Evolutionary conservation across 306 rosid species (phyloP), one percentile per base, ranked within the genome.

Genomic region (Cicer pinnatifidum): DNA sequence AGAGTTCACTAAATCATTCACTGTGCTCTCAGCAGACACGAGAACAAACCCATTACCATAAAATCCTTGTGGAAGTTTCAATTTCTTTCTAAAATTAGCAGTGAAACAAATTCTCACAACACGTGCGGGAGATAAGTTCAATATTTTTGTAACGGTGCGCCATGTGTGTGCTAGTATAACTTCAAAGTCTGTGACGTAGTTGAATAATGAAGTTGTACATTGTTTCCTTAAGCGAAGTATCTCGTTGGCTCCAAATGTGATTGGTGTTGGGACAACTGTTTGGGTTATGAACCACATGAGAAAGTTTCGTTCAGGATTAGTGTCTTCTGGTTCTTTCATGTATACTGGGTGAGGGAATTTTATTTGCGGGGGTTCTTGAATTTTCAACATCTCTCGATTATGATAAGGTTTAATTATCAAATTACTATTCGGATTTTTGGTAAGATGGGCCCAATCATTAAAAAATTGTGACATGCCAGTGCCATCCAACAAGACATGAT

Each of bases 131-230:
- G 82, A 12, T 3, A 81, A 67, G 72, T 80, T 74, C 6, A 83
- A 79, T 2, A 92, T 77, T 37, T 77, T 56, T 16, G 88, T 78
- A 91, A 92, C 87, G 1, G 88, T 85, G 16, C 96, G 91, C 98
- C 98, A 92, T 37, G 91, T 88, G 86, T 92, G 98, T 0, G 96
- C 63, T 0, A 96, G 89, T 0, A 90, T 67, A n/a, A 82, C 88
- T 73, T 92, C 98, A 16, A 92, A 92, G 28, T 87, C 17, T 15
- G 91, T 43, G 47, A 85, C 6, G 17, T 10, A 75, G 9, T 86
- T 89, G 3, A 51, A 51, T 0, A 84, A 78, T 8, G 87, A 83
- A 0, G 92, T 89, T 0, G 45, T 69, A 69, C 91, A 90, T 23
- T 82, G 94, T 16, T 84, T 71, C 72, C 90, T 90, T 38, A 92